Conservation (phyloP, 2,329 filamentous ascomycete genomes). For the Arthrobotrys megalospora region DNA sequence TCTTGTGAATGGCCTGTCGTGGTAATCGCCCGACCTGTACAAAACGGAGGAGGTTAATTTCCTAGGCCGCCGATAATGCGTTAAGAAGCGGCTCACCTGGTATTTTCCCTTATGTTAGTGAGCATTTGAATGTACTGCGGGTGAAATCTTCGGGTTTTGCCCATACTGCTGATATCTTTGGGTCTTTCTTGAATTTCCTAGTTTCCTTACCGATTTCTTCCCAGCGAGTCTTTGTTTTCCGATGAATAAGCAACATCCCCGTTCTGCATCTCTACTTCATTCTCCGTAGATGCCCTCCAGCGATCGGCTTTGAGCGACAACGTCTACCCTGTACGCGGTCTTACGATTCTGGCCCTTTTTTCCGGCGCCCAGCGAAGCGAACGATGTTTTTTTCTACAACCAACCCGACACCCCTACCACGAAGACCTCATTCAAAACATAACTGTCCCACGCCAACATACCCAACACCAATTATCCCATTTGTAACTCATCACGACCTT, state of each 20-base stretch:
- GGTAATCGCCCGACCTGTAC: slow-evolving; percentile 7
- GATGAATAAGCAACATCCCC: slow-evolving; percentile 34
- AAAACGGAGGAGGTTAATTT: slow-evolving; percentile 38
- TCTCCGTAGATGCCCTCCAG: slow-evolving; percentile 25
- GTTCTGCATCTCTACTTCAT: background rate
- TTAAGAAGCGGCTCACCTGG: slow-evolving; percentile 29
- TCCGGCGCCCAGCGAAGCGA: slow-evolving; percentile 33
- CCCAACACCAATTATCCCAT: slow-evolving; percentile 24
- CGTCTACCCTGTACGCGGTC: slow-evolving; percentile 9
- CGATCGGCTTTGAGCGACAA: slow-evolving; percentile 28
- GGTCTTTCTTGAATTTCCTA: slow-evolving; percentile 26
- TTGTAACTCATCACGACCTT: slow-evolving; percentile 56
- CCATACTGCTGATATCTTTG: slow-evolving; percentile 50
- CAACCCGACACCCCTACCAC: background rate
- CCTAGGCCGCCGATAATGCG: slow-evolving; percentile 9
- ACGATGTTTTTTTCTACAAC: slow-evolving; percentile 34
- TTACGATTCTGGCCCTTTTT: slow-evolving; percentile 43
- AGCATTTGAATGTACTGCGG: slow-evolving; percentile 7
- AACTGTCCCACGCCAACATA: slow-evolving; percentile 25
- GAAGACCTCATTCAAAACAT: slow-evolving; percentile 2
- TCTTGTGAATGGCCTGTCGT: background rate
- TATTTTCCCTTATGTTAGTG: slow-evolving; percentile 33
- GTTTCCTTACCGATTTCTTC: slow-evolving; percentile 24
- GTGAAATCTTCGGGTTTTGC: slow-evolving; percentile 23
- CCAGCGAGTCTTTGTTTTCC: slow-evolving; percentile 38